Evolutionary conservation across 495 filamentous ascomycete species (phyloP), one percentile per base, ranked within the genome.

Genomic region (Extremus antarcticus): DNA sequence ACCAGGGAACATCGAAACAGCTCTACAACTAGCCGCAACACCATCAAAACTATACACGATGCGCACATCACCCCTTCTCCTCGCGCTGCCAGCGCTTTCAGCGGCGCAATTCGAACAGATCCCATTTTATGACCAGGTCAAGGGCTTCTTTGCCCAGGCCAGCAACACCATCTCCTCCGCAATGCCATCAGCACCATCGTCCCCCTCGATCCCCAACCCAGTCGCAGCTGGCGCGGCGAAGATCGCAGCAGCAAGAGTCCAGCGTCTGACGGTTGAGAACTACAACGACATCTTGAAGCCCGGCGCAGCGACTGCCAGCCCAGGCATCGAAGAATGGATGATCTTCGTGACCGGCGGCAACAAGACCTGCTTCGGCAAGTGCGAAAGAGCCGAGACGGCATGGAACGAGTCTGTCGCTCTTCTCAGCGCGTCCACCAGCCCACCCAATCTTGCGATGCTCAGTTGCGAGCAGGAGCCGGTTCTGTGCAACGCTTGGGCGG

Each of bases 401-500:
- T 83, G 78, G 70, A 81, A 82, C 59, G 78, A 90, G 73, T 81
- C 86, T 47, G 80, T 82, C 2, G 68, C 74, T 25, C 73, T 86
- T 54, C 82, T 94, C 68, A 74, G 85, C 38, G 74, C 74, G 13
- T 75, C 81, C 50, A 77, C 81, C 10, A 79, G 79, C 46, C 66
- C 84, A 13, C 90, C 88, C 11, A 74, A 86, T 56, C 78, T 91
- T 43, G 90, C 74, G 41, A 70, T 78, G 58, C 61, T 94, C 61
- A 78, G 94, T 73, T 96, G 90, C 65, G 90, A 96, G 51, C 65
- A 77, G 52, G 73, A 90, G 61, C 77, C 78, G 41, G 76, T 92
- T 32, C 83, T 96, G 29, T 96, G 90, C 78, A 82, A 88, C 64
- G 70, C 74, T 50, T 94, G 88, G 90, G 81, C 81, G 46, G 80